Percentiles rank a stretch among this genome's conserved stretches.
These are phyloP conservation scores for Pouteria campechiana DNA, from an alignment of 179 eudicot genomes.

Conservation along the genomic window DNA sequence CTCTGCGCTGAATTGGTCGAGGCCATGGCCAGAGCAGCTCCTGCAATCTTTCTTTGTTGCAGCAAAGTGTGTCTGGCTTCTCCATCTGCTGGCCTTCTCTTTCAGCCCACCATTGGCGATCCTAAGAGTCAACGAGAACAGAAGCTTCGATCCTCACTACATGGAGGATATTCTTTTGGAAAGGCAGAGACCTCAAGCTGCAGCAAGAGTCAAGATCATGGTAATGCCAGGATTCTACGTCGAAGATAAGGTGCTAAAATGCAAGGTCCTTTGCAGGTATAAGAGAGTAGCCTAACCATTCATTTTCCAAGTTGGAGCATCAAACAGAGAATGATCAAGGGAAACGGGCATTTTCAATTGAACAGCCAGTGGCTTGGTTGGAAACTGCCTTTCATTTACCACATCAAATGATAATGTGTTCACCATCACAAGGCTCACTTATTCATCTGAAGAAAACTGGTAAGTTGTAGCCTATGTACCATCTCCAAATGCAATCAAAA, in stretches of 20 bases:
- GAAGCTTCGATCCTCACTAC: slow-evolving; percentile 47
- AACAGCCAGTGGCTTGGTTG: too few species aligned
- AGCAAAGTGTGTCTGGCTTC: slow-evolving; percentile 88
- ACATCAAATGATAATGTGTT: too few species aligned
- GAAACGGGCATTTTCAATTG: too few species aligned
- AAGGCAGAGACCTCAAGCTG: slow-evolving; percentile 41
- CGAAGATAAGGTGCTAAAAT: slow-evolving; percentile 65
- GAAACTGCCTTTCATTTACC: too few species aligned
- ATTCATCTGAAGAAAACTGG: too few species aligned
- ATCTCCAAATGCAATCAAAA: too few species aligned
- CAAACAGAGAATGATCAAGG: too few species aligned
- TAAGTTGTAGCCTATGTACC: too few species aligned
- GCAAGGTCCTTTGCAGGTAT: slow-evolving; percentile 93
- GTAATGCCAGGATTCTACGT: slow-evolving; percentile 98
- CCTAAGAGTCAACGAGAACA: slow-evolving; percentile 69
- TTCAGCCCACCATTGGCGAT: slow-evolving; percentile 60
- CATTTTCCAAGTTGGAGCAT: too few species aligned
- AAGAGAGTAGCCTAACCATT: slow-evolving; percentile 32
- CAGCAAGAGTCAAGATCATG: slow-evolving; percentile 73
- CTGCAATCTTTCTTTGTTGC: slow-evolving; percentile 90
- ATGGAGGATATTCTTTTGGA: slow-evolving; percentile 85
- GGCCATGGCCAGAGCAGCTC: slow-evolving; percentile 90
- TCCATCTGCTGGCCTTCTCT: slow-evolving; percentile 89
- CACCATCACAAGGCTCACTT: too few species aligned
- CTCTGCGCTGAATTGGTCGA: slow-evolving; percentile 51